Percentiles rank a stretch among this genome's conserved stretches.
Conservation (phyloP, 2,329 filamentous ascomycete species). For the Huntiella savannae region DNA sequence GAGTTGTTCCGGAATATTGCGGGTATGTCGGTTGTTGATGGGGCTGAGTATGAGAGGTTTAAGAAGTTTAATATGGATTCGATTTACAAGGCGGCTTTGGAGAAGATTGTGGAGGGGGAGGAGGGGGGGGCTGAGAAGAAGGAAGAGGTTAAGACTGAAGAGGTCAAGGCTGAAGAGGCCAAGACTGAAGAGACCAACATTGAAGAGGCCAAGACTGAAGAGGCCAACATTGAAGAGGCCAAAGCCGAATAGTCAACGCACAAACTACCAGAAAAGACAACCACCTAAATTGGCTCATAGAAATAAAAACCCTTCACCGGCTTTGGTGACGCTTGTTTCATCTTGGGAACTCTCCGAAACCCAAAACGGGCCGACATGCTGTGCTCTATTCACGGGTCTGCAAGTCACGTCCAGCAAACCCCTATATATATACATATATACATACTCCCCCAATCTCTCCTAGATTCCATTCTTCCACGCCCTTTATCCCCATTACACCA, state of each 20-base stretch:
- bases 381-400: too few species aligned
- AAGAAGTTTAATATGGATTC: slow-evolving; percentile 66
- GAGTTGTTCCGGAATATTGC: slow-evolving; percentile 54
- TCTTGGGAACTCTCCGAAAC: too few species aligned
- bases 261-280: neutral
- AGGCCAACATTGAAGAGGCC: neutral
- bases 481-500: too few species aligned
- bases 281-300: too few species aligned
- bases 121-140: neutral
- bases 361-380: too few species aligned
- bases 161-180: neutral
- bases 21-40: slow-evolving; percentile 61
- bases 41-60: slow-evolving; percentile 47
- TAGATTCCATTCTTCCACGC: too few species aligned
- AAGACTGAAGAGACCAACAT: neutral
- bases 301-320: too few species aligned
- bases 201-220: neutral
- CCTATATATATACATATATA: too few species aligned
- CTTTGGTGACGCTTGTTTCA: too few species aligned
- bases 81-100: slow-evolving; percentile 32
- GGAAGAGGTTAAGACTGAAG: neutral
- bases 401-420: too few species aligned
- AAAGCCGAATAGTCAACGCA: neutral
- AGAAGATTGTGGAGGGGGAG: neutral
- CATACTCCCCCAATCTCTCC: too few species aligned